Evolutionary conservation across 345 rosid genomes (phyloP).

Genomic region (Trapa incisa): DNA sequence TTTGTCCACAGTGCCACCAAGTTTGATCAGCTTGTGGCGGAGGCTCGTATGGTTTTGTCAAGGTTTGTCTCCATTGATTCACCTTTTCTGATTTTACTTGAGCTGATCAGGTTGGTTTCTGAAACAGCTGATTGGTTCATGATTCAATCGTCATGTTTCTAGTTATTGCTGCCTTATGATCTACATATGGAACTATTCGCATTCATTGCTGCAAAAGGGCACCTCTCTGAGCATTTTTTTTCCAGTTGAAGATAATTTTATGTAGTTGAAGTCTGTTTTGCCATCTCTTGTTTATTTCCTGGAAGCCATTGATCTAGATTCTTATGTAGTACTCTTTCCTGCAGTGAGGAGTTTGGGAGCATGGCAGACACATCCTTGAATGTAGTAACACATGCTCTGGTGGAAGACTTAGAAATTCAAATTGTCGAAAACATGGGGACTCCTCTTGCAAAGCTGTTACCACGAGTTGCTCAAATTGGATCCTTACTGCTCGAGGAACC

Average conservation of each 20-base stretch:
- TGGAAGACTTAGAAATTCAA: slow-evolving; percentile 44
- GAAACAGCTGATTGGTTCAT: not conserved
- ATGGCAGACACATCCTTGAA: slow-evolving; percentile 52
- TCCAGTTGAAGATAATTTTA: not conserved
- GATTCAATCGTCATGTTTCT: not conserved
- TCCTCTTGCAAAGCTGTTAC: slow-evolving; percentile 68
- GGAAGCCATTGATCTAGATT: not conserved
- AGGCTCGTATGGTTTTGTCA: slow-evolving; percentile 59
- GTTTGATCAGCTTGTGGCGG: slow-evolving; percentile 66
- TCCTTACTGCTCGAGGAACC: slow-evolving; percentile 45
- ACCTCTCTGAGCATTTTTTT: not conserved
- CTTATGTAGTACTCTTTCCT: not conserved
- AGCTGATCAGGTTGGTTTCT: no score
- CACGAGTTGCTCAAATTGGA: slow-evolving; percentile 52
- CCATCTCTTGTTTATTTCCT: not conserved
- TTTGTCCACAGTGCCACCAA: slow-evolving; percentile 28
- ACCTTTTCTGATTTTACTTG: no score
- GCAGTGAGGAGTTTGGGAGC: slow-evolving; percentile 65
- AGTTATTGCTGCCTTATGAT: not conserved
- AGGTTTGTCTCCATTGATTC: slow-evolving; percentile 35
- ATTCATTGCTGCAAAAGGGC: not conserved
- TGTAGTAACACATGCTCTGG: slow-evolving; percentile 34
- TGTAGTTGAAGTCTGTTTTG: not conserved
- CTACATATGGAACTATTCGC: not conserved
- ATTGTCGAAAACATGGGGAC: slow-evolving; percentile 34